Evolutionary conservation across 2,329 filamentous ascomycete species (phyloP).

Genomic region (Monilinia polystroma): DNA sequence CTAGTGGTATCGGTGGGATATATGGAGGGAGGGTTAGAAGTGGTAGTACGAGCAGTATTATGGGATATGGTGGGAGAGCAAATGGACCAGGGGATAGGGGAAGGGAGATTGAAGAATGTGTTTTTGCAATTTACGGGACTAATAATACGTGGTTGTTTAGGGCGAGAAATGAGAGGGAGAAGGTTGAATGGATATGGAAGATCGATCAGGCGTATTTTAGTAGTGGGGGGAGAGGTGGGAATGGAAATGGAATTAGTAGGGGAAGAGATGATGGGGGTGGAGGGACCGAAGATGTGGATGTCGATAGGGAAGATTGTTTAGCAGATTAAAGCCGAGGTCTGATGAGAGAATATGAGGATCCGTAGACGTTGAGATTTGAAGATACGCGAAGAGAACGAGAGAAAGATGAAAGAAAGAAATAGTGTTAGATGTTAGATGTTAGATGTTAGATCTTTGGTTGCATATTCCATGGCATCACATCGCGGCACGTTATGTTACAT

Average conservation of each 20-base stretch:
- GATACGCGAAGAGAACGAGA: too few species aligned
- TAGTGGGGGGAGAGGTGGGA: constrained; percentile 21
- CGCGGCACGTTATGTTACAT: too few species aligned
- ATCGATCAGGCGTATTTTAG: constrained; percentile 68
- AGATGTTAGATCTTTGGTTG: too few species aligned
- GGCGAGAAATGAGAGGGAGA: constrained; percentile 82
- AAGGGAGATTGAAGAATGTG: constrained; percentile 43
- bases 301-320: constrained; percentile 16
- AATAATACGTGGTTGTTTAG: constrained; percentile 96
- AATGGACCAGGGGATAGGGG: constrained; percentile 36
- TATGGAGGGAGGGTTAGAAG: constrained; percentile 3
- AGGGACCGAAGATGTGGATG: neutral
- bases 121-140: constrained; percentile 92
- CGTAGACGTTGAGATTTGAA: too few species aligned
- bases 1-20: constrained; percentile 30
- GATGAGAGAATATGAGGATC: too few species aligned
- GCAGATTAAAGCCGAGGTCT: neutral
- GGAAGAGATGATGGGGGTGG: constrained; percentile 1
- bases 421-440: too few species aligned
- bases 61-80: constrained; percentile 2
- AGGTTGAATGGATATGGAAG: constrained; percentile 94
- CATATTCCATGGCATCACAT: too few species aligned
- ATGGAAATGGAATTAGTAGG: constrained; percentile 5
- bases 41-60: constrained; percentile 11
- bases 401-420: too few species aligned